Base-by-base conservation (phyloP, 495 filamentous ascomycete genomes). In the Articulospora tetracladia region DNA sequence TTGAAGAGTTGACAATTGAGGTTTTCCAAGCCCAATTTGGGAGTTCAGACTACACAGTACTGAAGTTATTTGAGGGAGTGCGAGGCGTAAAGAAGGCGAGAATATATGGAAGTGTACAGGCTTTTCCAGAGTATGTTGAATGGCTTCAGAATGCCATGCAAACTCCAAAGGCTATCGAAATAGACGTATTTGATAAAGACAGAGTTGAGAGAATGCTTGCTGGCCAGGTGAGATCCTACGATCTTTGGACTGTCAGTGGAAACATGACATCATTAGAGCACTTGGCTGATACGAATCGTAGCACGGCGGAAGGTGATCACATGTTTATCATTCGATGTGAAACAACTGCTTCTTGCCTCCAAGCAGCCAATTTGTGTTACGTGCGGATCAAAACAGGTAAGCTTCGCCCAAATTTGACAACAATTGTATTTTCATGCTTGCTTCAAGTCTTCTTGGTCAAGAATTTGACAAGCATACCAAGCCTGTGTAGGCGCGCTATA, bases 1-100 rank as follows among this genome's bases (percentile, higher is more conserved):
- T 69, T 39, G 74, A 77, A 56, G 74, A 75, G 62, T 65, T 85
- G 7, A 70, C 73, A 17, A 58, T 84, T 52, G 71, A 79, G 55
- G 68, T 77, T 0, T 77, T 73, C 62, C 77, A 79, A 66, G 65
- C 74, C 8, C 69, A 71, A 62, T 81, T 76, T 63, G 71, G 71
- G 28, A 72, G 72, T 27, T 66, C 62, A 28, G 74, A 74, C 27
- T 71, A 70, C 49, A 69, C 64, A 17, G 71, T 68, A 17, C 68
- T 84, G 58, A 67, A 66, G 32, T 64, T 73, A 55, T 83, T 84
- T 61, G 77, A 79, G 64, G 76, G 70, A 8, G 76, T 85, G 1
- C 66, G 81, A 27, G 81, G 78, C 0, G 79, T 84, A 11, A 57
- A 74, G 44, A 65, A 56, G 27, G 76, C 74, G 12, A 62, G 61